Base-by-base conservation (phyloP, 1,284 basidiomycete species). In the Cutaneotrichosporon daszewskae region DNA sequence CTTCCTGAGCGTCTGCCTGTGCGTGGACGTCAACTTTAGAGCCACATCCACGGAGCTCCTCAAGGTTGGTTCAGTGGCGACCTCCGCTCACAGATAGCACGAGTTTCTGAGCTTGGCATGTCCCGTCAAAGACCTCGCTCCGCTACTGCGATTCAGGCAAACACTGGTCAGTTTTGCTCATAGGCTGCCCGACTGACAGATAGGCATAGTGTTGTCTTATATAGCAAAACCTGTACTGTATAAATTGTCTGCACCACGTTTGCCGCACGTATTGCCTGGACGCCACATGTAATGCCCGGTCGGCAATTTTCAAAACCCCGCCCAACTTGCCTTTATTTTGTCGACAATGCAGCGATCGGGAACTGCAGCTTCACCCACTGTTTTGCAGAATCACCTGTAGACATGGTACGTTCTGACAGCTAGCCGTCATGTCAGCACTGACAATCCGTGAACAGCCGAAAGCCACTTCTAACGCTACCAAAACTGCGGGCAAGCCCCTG, bases 1-100 rank as follows among this genome's bases (percentile, higher is more conserved):
- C 55, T 98, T 97, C 76, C 73, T 98, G 59, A 92, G 90, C 40
- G 92, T 96, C 12, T 97, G 94, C 72, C 72, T 98, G 16, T 97
- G 94, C 62, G 95, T 97, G 12, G 94, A 98, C 69, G 94, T 97
- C 39, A 84, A 84, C 66, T 94, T 88, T 68, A 77, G 95, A 37
- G 94, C 94, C 35, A 95, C 87, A 5, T 91, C 92, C 22, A 83
- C 83, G 44, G 94, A 98, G 73, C 71, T 98, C 48, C 73, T 97
- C 11, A 83, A 87, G 73, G 90, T 92, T 53, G 48, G 84, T 74
- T 31, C 5, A 1, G 4, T 23, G 5, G 7, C 1, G 9, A 2
- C 6, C 13, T 18, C 2, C 16, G 23, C 32, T 47, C n/a, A 47
- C 38, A 7, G n/a, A 6, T 19, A 68, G 66, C 66, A 68, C 34